phyloP scores from a whole-genome alignment of 495 filamentous ascomycete genomes.

The Aspergillus coremiiformis region DNA sequence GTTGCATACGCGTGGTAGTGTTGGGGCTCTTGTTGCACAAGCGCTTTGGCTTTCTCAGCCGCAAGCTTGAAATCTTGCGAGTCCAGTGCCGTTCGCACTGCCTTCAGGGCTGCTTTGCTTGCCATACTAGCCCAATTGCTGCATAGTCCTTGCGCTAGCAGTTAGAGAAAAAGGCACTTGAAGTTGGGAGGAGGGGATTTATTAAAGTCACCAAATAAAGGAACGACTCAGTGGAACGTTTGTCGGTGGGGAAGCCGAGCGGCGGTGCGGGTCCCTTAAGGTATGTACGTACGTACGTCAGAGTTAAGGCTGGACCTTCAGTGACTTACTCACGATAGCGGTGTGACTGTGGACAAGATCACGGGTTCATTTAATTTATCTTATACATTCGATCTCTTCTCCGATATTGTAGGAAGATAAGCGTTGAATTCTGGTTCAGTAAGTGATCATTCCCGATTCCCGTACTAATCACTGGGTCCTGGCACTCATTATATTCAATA shows the following conservation, averaged over 20 bases:
- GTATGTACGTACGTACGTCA: too few relatives aligned
- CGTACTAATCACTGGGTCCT: not conserved
- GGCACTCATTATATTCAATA: too few relatives aligned
- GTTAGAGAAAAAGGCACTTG: not conserved
- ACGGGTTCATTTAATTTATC: too few relatives aligned
- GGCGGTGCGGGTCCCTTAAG: constrained; percentile 8
- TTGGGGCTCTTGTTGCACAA: constrained; percentile 63
- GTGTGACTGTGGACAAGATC: too few relatives aligned
- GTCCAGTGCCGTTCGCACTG: constrained; percentile 71
- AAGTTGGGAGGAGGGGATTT: too few relatives aligned
- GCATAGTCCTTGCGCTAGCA: constrained; percentile 14
- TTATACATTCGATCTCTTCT: too few relatives aligned
- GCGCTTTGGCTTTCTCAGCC: constrained; percentile 53
- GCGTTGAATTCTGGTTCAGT: not conserved
- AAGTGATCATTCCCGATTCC: not conserved
- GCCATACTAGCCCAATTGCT: constrained; percentile 36
- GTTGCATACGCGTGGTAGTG: constrained; percentile 71
- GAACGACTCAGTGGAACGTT: constrained; percentile 9
- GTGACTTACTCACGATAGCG: too few relatives aligned
- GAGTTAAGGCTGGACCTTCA: too few relatives aligned
- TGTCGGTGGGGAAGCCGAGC: constrained; percentile 16
- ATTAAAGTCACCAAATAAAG: too few relatives aligned
- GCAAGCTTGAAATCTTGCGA: constrained; percentile 72
- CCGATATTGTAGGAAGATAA: not conserved
- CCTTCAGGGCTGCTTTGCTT: constrained; percentile 75